Evolutionary conservation across 129 eudicot species (phyloP).

Genomic region (Daucus carota): DH1_v3.0 NC_030388.2:28672001-28672500

Average conservation of each 20-base stretch:
- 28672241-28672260: conserved; percentile 81
- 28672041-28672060: conserved; percentile 99
- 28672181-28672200: conserved; percentile 70
- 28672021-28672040: conserved; percentile 11
- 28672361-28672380: conserved; percentile 34
- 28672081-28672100: conserved; percentile 54
- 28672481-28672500: conserved; percentile 85
- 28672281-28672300: conserved; percentile 85
- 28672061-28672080: conserved; percentile 90
- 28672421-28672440: conserved; percentile 8
- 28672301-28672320: conserved; percentile 71
- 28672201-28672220: conserved; percentile 97
- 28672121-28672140: conserved; percentile 88
- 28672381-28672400: not conserved
- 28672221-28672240: conserved; percentile 99
- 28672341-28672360: conserved; percentile 94
- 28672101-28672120: conserved; percentile 71
- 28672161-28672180: conserved; percentile 58
- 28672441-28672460: conserved; percentile 97
- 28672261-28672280: conserved; percentile 68
- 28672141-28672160: conserved; percentile 77
- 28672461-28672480: conserved; percentile 75
- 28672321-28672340: conserved; percentile 71
- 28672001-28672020: not conserved
- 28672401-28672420: not conserved